Evolutionary conservation across 176 grass and related monocot genomes (phyloP), one percentile per base, ranked within the genome.

Genomic region (Eremochloa ophiuroides): DNA sequence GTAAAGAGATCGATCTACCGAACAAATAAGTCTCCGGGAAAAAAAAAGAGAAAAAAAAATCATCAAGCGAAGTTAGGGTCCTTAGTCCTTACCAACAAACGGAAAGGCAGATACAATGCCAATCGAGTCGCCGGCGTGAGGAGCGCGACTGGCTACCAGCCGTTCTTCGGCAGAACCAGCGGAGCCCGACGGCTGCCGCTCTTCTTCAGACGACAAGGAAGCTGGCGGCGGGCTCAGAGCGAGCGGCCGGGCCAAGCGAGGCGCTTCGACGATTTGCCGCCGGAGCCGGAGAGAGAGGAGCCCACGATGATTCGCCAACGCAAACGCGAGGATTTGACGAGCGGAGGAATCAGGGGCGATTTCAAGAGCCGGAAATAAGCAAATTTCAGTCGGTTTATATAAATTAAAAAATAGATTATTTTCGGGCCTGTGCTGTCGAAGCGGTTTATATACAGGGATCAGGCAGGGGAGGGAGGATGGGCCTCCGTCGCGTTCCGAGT

Each of bases 301-400:
- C 22, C 4, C 34, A 20, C 34, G 33, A 1, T 39, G 64, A 13
- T 68, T 6, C 35, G 65, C 20, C 20, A n/a, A 29, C 80, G 28
- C 22, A 26, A 31, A 70, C 11, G 55, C 29, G 73, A 68, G 44
- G 66, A 85, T 82, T 85, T 31, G 73, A 60, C 83, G 77, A 85
- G 48, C 31, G 60, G 71, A 62, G 35, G 34, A 85, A 58, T 69
- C 40, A 65, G 82, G 69, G 14, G 82, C 25, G 38, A 44, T 78
- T 85, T 82, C 72, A 30, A 33, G 44, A 72, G 80, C 56, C 26
- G 55, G 23, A 85, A 70, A 48, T 66, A 58, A 29, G 66, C 58
- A 47, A 30, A 58, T 18, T 77, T 55, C 39, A 6, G 8, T 1
- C 79, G 37, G 73, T 66, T 22, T 2, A n/a, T 7, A 30, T 22